phyloP scores from a whole-genome alignment of 192 early-diverging fungal genomes.

The Coemansia sp. region DNA sequence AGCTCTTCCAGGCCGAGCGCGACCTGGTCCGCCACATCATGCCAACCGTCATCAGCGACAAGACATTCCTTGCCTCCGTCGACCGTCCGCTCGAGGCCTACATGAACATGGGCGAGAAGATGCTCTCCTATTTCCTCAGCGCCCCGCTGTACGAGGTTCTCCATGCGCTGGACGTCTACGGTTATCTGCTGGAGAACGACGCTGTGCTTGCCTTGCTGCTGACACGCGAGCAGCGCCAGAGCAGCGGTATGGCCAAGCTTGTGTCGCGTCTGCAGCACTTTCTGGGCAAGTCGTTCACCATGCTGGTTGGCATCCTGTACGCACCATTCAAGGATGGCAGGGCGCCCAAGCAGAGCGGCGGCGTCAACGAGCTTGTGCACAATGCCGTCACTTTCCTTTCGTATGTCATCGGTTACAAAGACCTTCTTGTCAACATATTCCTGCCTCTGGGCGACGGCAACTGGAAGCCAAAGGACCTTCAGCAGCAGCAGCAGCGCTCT shows the following conservation, averaged over 20 bases:
- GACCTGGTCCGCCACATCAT: slow-evolving; percentile 53
- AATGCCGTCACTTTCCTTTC: slow-evolving; percentile 48
- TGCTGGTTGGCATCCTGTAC: slow-evolving; percentile 33
- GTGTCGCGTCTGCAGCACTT: slow-evolving; percentile 35
- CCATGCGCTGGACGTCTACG: slow-evolving; percentile 51
- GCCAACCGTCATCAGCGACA: slow-evolving; percentile 48
- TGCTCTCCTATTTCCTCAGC: slow-evolving; percentile 37
- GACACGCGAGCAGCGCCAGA: slow-evolving; percentile 29
- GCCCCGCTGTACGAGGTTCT: slow-evolving; percentile 50
- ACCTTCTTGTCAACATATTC: slow-evolving; percentile 42
- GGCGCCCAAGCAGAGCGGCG: slow-evolving; percentile 51
- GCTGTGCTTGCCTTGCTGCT: slow-evolving; percentile 27
- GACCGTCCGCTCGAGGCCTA: slow-evolving; percentile 45
- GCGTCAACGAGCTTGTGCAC: slow-evolving; percentile 44
- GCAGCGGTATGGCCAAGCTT: slow-evolving; percentile 39
- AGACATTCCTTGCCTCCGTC: slow-evolving; percentile 35
- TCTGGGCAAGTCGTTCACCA: slow-evolving; percentile 43
- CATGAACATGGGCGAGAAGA: slow-evolving; percentile 44
- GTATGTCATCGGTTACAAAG: slow-evolving; percentile 50
- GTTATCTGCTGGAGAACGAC: slow-evolving; percentile 50
- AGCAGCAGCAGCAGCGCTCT: slow-evolving; percentile 8
- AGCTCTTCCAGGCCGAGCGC: slow-evolving; percentile 54
- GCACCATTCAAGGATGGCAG: slow-evolving; percentile 47
- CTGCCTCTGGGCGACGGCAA: slow-evolving; percentile 52
- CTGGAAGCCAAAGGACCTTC: slow-evolving; percentile 39